These are phyloP conservation scores for Penicillium bovifimosum DNA, from an alignment of 495 filamentous ascomycete species.

Conservation along the genomic window DNA sequence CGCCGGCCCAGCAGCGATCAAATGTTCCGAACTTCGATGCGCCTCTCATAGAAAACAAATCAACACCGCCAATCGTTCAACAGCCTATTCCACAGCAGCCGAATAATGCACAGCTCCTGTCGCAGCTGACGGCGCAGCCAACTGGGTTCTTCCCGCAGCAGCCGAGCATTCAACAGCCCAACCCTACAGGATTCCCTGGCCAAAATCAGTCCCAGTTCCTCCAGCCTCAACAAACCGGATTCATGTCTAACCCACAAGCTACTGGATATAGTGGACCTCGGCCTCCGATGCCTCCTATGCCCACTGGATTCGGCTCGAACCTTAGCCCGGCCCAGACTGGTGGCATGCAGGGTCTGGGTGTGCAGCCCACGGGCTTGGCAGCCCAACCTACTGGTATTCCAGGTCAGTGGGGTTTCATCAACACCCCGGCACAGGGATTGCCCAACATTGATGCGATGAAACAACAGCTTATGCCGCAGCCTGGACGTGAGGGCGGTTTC, in stretches of 20 bases:
- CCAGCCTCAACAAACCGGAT: constrained; percentile 45
- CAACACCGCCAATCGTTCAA: constrained; percentile 67
- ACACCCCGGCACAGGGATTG: constrained; percentile 81
- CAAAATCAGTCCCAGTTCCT: constrained; percentile 35
- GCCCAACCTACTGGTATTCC: constrained; percentile 95
- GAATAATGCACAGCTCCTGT: constrained; percentile 70
- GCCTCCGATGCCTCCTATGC: constrained; percentile 94
- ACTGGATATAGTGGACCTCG: constrained; percentile 68
- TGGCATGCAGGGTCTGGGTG: constrained; percentile 34
- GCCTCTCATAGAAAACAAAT: constrained; percentile 54
- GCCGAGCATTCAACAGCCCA: constrained; percentile 49
- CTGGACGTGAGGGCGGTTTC: constrained; percentile 86
- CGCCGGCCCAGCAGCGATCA: constrained; percentile 40
- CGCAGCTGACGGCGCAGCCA: constrained; percentile 69
- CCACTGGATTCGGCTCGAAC: constrained; percentile 66
- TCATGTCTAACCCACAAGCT: constrained; percentile 51
- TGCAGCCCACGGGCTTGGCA: constrained; percentile 54
- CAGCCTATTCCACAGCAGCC: constrained; percentile 78
- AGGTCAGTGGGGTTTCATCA: constrained; percentile 97
- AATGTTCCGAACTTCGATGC: constrained; percentile 80
- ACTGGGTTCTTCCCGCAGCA: constrained; percentile 55
- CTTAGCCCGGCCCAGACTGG: constrained; percentile 62
- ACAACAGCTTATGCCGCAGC: constrained; percentile 96
- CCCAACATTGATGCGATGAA: constrained; percentile 93
- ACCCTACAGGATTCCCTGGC: constrained; percentile 43